These are phyloP conservation scores for Epichloe bromicola DNA, from an alignment of 2,329 filamentous ascomycete genomes.

Conservation along the genomic window DNA sequence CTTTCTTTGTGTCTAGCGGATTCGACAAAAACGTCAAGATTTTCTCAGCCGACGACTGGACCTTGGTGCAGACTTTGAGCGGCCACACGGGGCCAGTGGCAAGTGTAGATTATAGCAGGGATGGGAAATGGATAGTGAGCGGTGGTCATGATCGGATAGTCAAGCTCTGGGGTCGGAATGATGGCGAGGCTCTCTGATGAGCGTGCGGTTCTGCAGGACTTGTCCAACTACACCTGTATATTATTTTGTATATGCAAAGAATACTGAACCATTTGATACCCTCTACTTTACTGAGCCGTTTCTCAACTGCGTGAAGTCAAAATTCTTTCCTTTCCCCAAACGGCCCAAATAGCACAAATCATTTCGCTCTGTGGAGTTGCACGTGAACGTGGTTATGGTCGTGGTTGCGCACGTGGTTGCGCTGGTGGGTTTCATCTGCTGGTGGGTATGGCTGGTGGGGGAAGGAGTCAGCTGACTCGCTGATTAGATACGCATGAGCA, in stretches of 20 bases:
- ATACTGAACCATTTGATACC: not conserved
- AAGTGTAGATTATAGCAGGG: slow-evolving; percentile 74
- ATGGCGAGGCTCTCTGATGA: slow-evolving; percentile 40
- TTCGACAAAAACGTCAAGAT: slow-evolving; percentile 95
- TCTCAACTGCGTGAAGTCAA: not conserved
- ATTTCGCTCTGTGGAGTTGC: no score
- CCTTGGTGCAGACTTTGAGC: slow-evolving; percentile 70
- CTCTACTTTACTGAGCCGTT: not conserved
- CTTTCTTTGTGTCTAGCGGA: slow-evolving; percentile 80
- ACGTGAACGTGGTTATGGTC: no score
- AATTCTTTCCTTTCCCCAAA: no score
- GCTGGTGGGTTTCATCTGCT: no score
- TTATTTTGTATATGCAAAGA: not conserved
- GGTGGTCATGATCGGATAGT: slow-evolving; percentile 90
- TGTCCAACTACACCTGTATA: not conserved
- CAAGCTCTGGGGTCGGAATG: slow-evolving; percentile 89
- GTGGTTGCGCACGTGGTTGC: no score
- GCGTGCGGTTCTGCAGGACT: not conserved
- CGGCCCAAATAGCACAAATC: no score
- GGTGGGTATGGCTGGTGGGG: not conserved
- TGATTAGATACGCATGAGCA: not conserved
- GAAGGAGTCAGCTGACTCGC: slow-evolving; percentile 2
- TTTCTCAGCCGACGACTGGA: slow-evolving; percentile 95
- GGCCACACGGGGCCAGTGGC: slow-evolving; percentile 89
- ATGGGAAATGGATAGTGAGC: slow-evolving; percentile 87